Conservation (phyloP, 768 basidiomycete genomes). For the Termitomyces sp. region DNA sequence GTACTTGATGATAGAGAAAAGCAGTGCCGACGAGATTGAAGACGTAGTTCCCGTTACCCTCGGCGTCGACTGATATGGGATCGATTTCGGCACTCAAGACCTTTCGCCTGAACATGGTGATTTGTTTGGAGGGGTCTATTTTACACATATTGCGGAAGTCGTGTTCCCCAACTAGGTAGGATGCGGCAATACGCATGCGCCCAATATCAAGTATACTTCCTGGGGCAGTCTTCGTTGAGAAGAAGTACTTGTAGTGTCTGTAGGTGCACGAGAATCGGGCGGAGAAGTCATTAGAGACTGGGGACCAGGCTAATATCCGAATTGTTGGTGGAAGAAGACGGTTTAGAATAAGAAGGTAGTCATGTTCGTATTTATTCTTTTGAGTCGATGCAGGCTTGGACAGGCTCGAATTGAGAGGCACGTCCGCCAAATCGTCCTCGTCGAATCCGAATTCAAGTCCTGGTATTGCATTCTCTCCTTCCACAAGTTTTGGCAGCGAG, state of each 20-base stretch:
- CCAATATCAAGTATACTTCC: constrained; percentile 54
- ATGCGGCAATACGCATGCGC: constrained; percentile 73
- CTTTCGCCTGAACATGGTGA: constrained; percentile 67
- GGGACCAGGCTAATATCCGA: constrained; percentile 91
- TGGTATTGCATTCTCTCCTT: constrained; percentile 4
- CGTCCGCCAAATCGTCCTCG: constrained; percentile 20
- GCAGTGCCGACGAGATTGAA: constrained; percentile 84
- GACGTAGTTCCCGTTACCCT: constrained; percentile 45
- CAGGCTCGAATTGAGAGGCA: constrained; percentile 15
- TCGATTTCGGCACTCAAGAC: constrained; percentile 65
- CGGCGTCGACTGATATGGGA: constrained; percentile 28
- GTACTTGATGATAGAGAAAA: constrained; percentile 93
- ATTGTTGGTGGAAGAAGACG: constrained; percentile 85
- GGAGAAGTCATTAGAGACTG: constrained; percentile 73
- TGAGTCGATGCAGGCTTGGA: constrained; percentile 12
- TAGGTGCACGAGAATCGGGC: constrained; percentile 83
- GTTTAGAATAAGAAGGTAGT: constrained; percentile 80
- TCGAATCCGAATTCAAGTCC: constrained; percentile 19
- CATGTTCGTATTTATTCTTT: constrained; percentile 45
- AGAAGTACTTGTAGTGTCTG: constrained; percentile 98
- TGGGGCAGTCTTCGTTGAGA: constrained; percentile 42
- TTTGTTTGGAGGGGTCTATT: constrained; percentile 87
- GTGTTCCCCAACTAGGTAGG: constrained; percentile 76
- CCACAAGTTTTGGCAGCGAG: not conserved
- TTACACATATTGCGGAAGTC: constrained; percentile 97